phyloP scores from a whole-genome alignment of 176 grass and related monocot genomes.

The Elymus sibiricus region DNA sequence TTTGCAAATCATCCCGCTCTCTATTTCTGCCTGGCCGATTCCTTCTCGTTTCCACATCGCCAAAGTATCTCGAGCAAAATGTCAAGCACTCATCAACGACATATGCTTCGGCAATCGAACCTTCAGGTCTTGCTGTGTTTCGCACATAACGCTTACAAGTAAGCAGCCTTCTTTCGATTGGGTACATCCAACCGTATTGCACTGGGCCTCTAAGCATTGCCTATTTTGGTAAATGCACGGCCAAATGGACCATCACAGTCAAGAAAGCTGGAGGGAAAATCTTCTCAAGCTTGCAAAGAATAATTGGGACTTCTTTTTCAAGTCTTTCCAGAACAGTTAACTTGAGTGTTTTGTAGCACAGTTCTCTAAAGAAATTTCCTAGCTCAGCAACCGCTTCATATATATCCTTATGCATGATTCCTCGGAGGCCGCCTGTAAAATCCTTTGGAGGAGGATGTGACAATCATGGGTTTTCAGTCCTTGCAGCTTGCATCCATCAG shows the following conservation, averaged over 20 bases:
- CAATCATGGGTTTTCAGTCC: not conserved
- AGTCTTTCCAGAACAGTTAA: too few relatives aligned
- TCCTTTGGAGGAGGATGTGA: not conserved
- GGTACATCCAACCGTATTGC: not conserved
- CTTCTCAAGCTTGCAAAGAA: too few relatives aligned
- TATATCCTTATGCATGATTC: not conserved
- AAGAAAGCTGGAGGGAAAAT: too few relatives aligned
- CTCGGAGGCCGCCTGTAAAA: not conserved
- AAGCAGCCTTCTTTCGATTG: not conserved
- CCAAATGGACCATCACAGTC: not conserved
- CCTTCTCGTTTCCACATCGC: not conserved
- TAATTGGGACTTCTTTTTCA: too few relatives aligned
- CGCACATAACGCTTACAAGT: not conserved
- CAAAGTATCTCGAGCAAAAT: not conserved
- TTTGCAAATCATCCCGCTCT: not conserved
- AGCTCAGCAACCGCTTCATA: not conserved
- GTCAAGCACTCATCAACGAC: not conserved
- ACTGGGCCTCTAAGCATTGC: not conserved
- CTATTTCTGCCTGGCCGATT: not conserved
- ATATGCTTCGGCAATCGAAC: not conserved
- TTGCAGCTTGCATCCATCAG: not conserved
- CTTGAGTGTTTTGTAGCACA: too few relatives aligned
- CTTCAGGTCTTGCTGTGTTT: not conserved
- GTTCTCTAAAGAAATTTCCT: too few relatives aligned
- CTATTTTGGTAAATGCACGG: not conserved